phyloP scores from a whole-genome alignment of 129 eudicot species.

The Flaveria trinervia region DNA sequence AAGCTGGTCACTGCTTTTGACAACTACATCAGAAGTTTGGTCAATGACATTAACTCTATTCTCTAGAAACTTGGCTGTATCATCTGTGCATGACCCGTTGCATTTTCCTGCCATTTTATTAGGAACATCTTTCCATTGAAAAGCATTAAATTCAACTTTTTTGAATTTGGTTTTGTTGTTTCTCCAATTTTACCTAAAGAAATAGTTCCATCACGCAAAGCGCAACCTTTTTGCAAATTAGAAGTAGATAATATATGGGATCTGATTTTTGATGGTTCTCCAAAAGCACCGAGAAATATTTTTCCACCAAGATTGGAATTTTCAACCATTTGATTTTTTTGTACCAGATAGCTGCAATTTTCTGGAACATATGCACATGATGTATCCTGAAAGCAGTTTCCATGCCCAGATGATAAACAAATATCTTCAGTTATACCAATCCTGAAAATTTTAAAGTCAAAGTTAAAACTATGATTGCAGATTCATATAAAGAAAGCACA shows the following conservation, averaged over 20 bases:
- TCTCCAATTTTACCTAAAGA: constrained; percentile 35
- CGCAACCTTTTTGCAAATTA: constrained; percentile 28
- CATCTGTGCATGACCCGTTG: constrained; percentile 38
- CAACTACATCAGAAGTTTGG: constrained; percentile 35
- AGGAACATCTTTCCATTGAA: constrained; percentile 75
- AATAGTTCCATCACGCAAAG: constrained; percentile 24
- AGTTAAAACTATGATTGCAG: background rate
- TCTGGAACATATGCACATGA: constrained; percentile 36
- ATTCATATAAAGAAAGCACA: background rate
- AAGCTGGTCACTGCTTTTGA: constrained; percentile 38
- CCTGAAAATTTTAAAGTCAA: constrained; percentile 28
- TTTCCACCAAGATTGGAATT: constrained; percentile 31
- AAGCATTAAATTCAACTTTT: constrained; percentile 40
- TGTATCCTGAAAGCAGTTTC: constrained; percentile 41
- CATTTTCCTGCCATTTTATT: constrained; percentile 33
- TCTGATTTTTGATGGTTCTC: constrained; percentile 34
- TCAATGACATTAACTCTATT: constrained; percentile 28
- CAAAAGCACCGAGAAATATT: constrained; percentile 19
- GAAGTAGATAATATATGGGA: constrained; percentile 32
- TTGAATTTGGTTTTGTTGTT: constrained; percentile 24
- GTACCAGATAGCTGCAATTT: constrained; percentile 41
- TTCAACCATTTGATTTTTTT: constrained; percentile 21
- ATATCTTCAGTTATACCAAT: constrained; percentile 38
- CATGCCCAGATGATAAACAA: constrained; percentile 26
- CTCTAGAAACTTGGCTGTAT: constrained; percentile 20